A percentile compares a stretch with the other conserved stretches of the same genome.
phyloP scores from a whole-genome alignment of 345 rosid genomes.

The Brassica nigra region DNA sequence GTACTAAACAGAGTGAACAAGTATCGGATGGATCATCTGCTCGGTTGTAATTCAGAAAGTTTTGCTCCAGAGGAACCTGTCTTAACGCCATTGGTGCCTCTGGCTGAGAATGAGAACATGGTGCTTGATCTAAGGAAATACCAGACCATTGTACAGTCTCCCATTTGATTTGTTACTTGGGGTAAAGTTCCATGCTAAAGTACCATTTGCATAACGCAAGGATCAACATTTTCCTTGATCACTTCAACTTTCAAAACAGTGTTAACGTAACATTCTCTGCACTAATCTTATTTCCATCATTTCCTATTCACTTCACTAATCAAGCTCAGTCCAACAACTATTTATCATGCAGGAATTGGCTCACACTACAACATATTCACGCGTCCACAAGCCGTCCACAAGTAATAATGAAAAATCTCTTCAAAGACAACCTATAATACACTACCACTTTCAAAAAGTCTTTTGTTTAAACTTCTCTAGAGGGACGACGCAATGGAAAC shows the following conservation, averaged over 20 bases:
- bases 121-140: conserved; percentile 94
- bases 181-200: not conserved
- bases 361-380: not conserved
- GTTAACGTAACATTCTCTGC: not conserved
- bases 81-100: conserved; percentile 66
- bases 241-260: not conserved
- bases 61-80: conserved; percentile 61
- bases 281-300: conserved; percentile 1
- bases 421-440: not conserved
- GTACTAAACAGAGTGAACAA: not conserved
- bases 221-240: not conserved
- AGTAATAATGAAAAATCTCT: not conserved
- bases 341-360: not conserved
- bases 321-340: not conserved
- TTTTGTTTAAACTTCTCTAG: not conserved
- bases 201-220: not conserved
- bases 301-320: not conserved
- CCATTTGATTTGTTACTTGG: not conserved
- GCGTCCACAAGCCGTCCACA: not conserved
- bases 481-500: not conserved
- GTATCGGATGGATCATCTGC: conserved; percentile 78
- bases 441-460: not conserved
- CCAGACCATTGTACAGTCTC: conserved; percentile 70
- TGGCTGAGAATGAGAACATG: conserved; percentile 71
- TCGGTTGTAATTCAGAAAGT: conserved; percentile 76